Evolutionary conservation across 2,329 filamentous ascomycete genomes (phyloP).

Genomic region (Aspergillus sp.): DNA sequence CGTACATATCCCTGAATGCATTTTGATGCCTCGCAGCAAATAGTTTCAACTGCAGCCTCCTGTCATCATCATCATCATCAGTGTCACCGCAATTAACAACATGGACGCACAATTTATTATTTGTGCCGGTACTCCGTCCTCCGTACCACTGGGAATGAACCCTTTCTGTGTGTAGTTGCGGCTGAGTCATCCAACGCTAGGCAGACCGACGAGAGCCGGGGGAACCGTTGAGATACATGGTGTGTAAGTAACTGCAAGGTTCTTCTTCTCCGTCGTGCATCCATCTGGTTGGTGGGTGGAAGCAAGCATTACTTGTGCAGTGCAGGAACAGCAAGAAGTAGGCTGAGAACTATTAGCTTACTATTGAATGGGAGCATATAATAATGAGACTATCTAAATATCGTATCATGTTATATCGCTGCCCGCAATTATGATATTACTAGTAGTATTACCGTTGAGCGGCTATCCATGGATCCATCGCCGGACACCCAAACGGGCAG

Average conservation of each 20-base stretch:
- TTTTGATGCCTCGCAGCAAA: neutral
- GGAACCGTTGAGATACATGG: neutral
- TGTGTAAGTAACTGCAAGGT: neutral
- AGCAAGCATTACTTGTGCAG: neutral
- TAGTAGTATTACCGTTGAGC: neutral
- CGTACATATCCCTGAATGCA: neutral
- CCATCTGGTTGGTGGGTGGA: neutral
- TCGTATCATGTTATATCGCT: neutral
- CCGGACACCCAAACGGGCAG: neutral
- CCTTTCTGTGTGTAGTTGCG: neutral
- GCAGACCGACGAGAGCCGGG: neutral
- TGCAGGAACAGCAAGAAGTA: neutral
- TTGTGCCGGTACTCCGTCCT: neutral
- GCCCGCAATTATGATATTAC: neutral
- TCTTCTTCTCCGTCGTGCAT: neutral
- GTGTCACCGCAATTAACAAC: neutral
- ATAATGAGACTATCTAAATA: neutral
- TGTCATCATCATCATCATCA: neutral
- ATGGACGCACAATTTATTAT: neutral
- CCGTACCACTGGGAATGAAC: neutral
- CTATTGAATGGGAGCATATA: neutral
- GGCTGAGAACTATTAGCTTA: neutral
- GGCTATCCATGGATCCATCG: slow-evolving; percentile 1
- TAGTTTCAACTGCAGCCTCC: neutral
- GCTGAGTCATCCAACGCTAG: neutral